Evolutionary conservation across 2,329 filamentous ascomycete genomes (phyloP).

Genomic region (Calonectria montana): DNA sequence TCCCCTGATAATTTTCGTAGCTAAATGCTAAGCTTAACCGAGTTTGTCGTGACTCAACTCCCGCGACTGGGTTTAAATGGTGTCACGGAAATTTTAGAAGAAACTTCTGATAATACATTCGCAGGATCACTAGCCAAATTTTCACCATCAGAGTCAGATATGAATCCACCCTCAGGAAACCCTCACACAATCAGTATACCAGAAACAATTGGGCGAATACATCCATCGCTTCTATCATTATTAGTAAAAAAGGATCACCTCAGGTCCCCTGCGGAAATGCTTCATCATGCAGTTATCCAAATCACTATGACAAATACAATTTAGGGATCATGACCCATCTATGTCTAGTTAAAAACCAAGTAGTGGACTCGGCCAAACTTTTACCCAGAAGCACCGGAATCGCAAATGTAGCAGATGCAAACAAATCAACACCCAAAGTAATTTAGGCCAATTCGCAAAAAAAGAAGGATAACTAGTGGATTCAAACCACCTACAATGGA

Average conservation of each 20-base stretch:
- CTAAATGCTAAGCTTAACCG: constrained; percentile 13
- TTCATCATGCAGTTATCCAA: neutral
- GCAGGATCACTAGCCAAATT: too few species aligned
- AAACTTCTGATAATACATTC: neutral
- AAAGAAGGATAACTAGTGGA: too few species aligned
- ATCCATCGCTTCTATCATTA: neutral
- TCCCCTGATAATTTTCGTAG: neutral
- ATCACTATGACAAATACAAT: neutral
- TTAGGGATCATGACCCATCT: too few species aligned
- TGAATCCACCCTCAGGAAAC: neutral
- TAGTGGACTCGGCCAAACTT: too few species aligned
- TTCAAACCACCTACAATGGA: too few species aligned
- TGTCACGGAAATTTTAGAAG: neutral
- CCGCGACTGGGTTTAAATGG: too few species aligned
- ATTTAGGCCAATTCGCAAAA: too few species aligned
- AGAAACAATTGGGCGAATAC: neutral
- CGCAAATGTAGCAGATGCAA: too few species aligned
- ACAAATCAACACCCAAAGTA: too few species aligned
- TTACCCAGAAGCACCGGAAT: too few species aligned
- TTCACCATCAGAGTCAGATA: neutral
- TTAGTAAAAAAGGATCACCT: neutral
- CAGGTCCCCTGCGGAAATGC: neutral
- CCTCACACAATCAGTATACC: too few species aligned
- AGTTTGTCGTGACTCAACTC: neutral
- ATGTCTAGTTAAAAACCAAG: too few species aligned